These are phyloP conservation scores for Calonectria hawksworthii DNA, from an alignment of 2,329 filamentous ascomycete genomes.

Conservation along the genomic window DNA sequence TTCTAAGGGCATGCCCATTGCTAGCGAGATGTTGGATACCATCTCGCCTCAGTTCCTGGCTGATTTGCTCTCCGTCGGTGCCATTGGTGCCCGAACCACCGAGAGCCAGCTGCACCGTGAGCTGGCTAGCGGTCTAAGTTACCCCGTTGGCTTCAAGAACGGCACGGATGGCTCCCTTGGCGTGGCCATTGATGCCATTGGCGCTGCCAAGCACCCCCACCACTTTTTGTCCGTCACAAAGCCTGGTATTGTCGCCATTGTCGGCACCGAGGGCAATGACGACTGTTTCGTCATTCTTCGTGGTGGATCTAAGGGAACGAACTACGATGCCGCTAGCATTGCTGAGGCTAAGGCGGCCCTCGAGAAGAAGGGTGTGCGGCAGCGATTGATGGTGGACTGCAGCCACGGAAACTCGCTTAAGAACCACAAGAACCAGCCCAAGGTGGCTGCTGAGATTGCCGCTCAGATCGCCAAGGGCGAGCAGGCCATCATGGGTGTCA, in stretches of 20 bases:
- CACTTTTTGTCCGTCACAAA: slow-evolving; percentile 99
- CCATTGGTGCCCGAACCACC: slow-evolving; percentile 95
- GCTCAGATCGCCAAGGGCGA: slow-evolving; percentile 90
- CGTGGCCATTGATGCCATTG: slow-evolving; percentile 95
- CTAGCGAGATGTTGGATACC: slow-evolving; percentile 97
- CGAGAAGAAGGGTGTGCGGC: slow-evolving; percentile 77
- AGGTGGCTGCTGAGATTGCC: slow-evolving; percentile 86
- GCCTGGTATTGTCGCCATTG: slow-evolving; percentile 94
- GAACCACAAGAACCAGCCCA: slow-evolving; percentile 97
- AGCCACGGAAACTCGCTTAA: slow-evolving; percentile 97
- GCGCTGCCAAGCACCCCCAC: slow-evolving; percentile 90
- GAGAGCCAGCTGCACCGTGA: slow-evolving; percentile 97
- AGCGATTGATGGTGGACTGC: slow-evolving; percentile 97
- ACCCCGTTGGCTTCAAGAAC: slow-evolving; percentile 99
- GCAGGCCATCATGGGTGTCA: slow-evolving; percentile 92
- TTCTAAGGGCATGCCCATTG: slow-evolving; percentile 92
- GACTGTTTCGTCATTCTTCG: slow-evolving; percentile 98
- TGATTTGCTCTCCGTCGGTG: slow-evolving; percentile 91
- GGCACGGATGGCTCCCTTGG: slow-evolving; percentile 92
- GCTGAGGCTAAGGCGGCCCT: slow-evolving; percentile 85
- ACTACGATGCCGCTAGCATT: slow-evolving; percentile 91
- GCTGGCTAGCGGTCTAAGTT: slow-evolving; percentile 91
- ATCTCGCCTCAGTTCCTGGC: slow-evolving; percentile 98
- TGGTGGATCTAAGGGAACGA: slow-evolving; percentile 92
- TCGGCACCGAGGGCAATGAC: slow-evolving; percentile 93